Conservation (phyloP, 345 rosid species). For the Atalantia buxifolia region DNA sequence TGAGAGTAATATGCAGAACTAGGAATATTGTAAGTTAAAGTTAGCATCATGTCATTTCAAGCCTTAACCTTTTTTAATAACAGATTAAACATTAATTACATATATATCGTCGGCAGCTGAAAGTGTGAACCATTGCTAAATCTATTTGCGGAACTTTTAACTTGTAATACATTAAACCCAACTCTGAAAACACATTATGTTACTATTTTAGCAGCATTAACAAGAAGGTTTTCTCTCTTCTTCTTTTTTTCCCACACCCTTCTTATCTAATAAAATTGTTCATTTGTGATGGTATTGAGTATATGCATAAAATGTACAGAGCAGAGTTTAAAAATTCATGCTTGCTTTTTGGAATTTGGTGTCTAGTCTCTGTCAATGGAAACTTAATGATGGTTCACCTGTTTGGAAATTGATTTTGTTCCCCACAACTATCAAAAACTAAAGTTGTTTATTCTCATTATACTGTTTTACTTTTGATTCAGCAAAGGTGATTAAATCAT, state of each 20-base stretch:
- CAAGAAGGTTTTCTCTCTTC: neutral
- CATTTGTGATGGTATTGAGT: neutral
- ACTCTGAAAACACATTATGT: neutral
- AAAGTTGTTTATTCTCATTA: constrained; percentile 62
- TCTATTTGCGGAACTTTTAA: no score
- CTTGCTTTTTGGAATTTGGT: constrained; percentile 34
- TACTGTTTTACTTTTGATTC: constrained; percentile 64
- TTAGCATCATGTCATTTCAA: neutral
- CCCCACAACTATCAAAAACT: constrained; percentile 64
- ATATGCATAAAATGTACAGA: constrained; percentile 7
- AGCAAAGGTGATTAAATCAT: constrained; percentile 71
- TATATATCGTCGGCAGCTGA: neutral
- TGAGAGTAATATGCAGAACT: neutral
- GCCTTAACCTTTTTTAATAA: neutral
- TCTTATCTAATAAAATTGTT: neutral
- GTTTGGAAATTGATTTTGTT: constrained; percentile 87
- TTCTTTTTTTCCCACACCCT: neutral
- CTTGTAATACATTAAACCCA: neutral
- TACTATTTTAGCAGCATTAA: neutral
- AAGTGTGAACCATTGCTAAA: no score
- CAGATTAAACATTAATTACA: neutral
- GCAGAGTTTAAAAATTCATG: constrained; percentile 12
- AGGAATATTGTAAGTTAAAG: neutral
- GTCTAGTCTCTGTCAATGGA: constrained; percentile 49
- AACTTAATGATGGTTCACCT: constrained; percentile 65